phyloP scores from a whole-genome alignment of 2,329 filamentous ascomycete species.

The Polychaeton citri region DNA sequence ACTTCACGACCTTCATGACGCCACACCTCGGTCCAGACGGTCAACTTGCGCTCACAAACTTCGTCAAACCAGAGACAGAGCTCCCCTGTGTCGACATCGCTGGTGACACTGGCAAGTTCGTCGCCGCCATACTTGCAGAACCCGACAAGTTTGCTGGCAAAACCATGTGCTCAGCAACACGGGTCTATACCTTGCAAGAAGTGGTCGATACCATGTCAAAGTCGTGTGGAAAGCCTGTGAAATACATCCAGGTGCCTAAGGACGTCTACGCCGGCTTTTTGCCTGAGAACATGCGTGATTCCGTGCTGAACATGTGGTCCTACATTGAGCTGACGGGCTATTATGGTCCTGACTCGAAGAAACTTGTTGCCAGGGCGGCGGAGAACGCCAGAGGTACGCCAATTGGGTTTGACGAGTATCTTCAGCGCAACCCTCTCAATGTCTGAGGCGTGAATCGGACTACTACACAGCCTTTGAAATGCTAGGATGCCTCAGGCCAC shows the following conservation, averaged over 20 bases:
- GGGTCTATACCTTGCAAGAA: slow-evolving; percentile 7
- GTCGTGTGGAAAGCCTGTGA: slow-evolving; percentile 7
- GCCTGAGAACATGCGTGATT: slow-evolving; percentile 1
- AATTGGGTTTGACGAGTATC: slow-evolving; percentile 26
- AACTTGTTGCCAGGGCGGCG: slow-evolving; percentile 19
- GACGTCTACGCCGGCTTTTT: slow-evolving; percentile 4
- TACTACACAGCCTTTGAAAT: too few species aligned
- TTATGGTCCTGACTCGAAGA: slow-evolving; percentile 21
- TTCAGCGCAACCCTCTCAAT: slow-evolving; percentile 17
- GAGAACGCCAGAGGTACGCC: slow-evolving; percentile 18
- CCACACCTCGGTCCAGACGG: slow-evolving; percentile 4
- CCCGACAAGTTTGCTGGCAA: slow-evolving; percentile 8
- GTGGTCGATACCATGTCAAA: slow-evolving; percentile 6
- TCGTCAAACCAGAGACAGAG: not conserved
- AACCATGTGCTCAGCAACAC: slow-evolving; percentile 6
- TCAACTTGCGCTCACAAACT: slow-evolving; percentile 4
- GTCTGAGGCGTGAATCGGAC: too few species aligned
- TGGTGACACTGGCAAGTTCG: slow-evolving; percentile 12
- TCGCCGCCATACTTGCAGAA: slow-evolving; percentile 9
- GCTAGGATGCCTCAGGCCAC: too few species aligned
- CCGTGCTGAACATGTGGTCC: slow-evolving; percentile 4
- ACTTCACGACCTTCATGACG: slow-evolving; percentile 5
- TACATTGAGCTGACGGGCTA: slow-evolving; percentile 24
- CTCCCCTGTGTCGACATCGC: slow-evolving; percentile 8
- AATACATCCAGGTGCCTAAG: slow-evolving; percentile 6